A percentile compares a stretch with the other conserved stretches of the same genome.
Conservation (phyloP, 2,329 filamentous ascomycete species). For the Diaporthe citri region DNA sequence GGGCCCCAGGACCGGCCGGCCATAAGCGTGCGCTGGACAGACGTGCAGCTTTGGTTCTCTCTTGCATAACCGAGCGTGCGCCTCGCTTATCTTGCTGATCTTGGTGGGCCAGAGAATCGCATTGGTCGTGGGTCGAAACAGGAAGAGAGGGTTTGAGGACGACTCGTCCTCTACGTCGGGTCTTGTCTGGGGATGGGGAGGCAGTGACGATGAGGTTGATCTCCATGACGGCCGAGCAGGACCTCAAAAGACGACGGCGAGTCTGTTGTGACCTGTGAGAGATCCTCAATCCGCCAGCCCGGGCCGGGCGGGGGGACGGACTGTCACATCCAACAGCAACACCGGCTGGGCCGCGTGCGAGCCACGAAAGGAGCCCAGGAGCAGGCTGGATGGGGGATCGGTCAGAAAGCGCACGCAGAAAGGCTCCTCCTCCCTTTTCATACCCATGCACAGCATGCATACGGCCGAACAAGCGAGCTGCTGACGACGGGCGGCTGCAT, state of each 20-base stretch:
- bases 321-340: neutral
- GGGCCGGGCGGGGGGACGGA: neutral
- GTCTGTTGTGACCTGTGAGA: neutral
- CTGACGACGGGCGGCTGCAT: slow-evolving; percentile 15
- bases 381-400: neutral
- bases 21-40: neutral
- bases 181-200: neutral
- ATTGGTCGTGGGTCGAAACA: neutral
- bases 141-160: neutral
- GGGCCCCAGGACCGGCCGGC: neutral
- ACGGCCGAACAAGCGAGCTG: slow-evolving; percentile 21
- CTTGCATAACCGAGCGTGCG: slow-evolving; percentile 4
- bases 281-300: neutral
- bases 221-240: neutral
- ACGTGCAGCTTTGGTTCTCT: neutral
- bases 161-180: neutral
- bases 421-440: neutral
- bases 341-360: neutral
- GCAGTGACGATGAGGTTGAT: neutral
- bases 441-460: neutral
- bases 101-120: neutral
- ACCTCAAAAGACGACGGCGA: neutral
- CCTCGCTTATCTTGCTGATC: neutral
- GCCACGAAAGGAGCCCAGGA: neutral
- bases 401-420: neutral